Base-by-base conservation (phyloP, 1,284 basidiomycete species). In the Boletus smithii region DNA sequence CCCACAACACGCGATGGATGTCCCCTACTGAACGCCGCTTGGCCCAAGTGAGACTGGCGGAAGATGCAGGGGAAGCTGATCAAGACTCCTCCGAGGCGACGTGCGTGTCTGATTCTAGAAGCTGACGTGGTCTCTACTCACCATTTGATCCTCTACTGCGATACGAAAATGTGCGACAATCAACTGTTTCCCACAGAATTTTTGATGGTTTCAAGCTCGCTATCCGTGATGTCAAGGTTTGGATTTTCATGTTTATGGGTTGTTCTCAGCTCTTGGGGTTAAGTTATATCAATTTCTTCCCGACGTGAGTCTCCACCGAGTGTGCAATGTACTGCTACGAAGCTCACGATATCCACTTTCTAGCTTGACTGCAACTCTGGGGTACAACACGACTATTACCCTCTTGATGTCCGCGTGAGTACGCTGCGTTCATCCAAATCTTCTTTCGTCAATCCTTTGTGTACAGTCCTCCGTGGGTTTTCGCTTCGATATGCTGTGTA, bases 261-360 rank as follows among this genome's bases (percentile, higher is more conserved):
- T 75, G 72, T 26, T 61, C 74, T 0, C 76, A 79, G 51, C 61
- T 80, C 8, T 59, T 88, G 10, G 84, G 85, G 0, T 67, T 86
- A 23, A 83, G 81, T 37, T 88, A 85, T 62, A 79, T 84, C 44
- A 80, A 83, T 54, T 89, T 85, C 72, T 89, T 87, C 69, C 82
- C 81, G 13, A 85, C 83, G 79, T 82, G 55, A 44, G 74, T 67
- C 5, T 17, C 26, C 14, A 5, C 14, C n/a, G 35, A 45, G 24
- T n/a, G 17, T 24, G 3, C 13, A n/a, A 26, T 39, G 30, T 30
- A 39, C 26, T 42, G n/a, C n/a, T n/a, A n/a, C n/a, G n/a, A n/a
- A n/a, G n/a, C n/a, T n/a, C n/a, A n/a, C n/a, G n/a, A n/a, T n/a
- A n/a, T n/a, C n/a, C n/a, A n/a, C n/a, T n/a, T n/a, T n/a, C n/a